These are phyloP conservation scores for Wallacemonas rigidus DNA, from an alignment of 208 protist genomes.

Conservation along the genomic window DNA sequence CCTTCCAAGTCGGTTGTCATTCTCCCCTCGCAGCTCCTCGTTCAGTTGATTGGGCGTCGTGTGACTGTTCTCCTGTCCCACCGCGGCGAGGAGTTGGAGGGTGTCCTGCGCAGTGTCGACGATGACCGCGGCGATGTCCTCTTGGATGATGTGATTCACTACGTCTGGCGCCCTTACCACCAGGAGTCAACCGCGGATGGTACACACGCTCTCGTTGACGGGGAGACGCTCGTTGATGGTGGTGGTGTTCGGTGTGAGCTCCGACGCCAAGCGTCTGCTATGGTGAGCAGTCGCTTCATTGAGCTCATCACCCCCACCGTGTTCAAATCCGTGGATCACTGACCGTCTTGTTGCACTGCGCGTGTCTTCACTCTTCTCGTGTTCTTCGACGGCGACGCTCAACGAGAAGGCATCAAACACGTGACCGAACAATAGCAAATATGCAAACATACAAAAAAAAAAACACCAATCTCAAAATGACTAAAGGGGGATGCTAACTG, in stretches of 20 bases:
- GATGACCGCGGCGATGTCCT: slow-evolving; percentile 73
- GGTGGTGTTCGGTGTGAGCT: slow-evolving; percentile 48
- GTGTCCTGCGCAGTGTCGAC: slow-evolving; percentile 61
- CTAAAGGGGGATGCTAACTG: too few relatives aligned
- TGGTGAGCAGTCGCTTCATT: slow-evolving; percentile 78
- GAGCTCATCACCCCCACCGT: slow-evolving; percentile 66
- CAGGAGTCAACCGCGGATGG: not conserved
- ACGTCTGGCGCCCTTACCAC: slow-evolving; percentile 28
- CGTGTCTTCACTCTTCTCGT: not conserved
- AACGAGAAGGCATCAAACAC: too few relatives aligned
- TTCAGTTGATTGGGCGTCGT: slow-evolving; percentile 63
- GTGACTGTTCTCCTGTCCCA: slow-evolving; percentile 75
- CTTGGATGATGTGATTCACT: slow-evolving; percentile 71
- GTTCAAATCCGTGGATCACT: slow-evolving; percentile 26
- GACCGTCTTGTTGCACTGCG: not conserved
- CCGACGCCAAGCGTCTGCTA: slow-evolving; percentile 42
- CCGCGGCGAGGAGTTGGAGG: slow-evolving; percentile 63
- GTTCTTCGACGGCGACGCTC: too few relatives aligned
- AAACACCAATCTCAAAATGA: too few relatives aligned
- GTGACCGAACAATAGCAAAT: too few relatives aligned
- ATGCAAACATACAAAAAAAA: too few relatives aligned
- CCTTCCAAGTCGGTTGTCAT: slow-evolving; percentile 33
- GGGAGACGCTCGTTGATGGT: slow-evolving; percentile 1
- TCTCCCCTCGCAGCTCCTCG: slow-evolving; percentile 74
- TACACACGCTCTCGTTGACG: slow-evolving; percentile 2